Percentiles rank a stretch among this genome's conserved stretches.
Evolutionary conservation across 164 flowering plant genomes (phyloP).

Genomic region (Magnolia kwangsiensis): DNA sequence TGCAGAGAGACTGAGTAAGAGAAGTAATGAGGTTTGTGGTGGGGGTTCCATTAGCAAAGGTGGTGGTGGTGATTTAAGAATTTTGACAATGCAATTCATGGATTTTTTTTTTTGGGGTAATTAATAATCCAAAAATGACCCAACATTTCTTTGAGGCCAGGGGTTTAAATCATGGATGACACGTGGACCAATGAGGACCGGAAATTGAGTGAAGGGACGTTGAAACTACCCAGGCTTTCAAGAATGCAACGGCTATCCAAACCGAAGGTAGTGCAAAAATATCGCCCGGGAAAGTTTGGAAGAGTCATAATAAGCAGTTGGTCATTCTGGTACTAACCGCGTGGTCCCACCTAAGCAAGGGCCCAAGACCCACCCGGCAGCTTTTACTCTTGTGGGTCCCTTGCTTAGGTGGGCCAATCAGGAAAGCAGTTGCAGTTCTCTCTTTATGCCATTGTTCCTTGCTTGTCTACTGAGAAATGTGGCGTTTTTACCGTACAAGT

Average conservation of each 20-base stretch:
- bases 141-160: conserved; percentile 6
- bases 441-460: background rate
- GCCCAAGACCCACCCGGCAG: background rate
- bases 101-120: too few relatives aligned
- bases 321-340: background rate
- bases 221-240: background rate
- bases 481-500: too few relatives aligned
- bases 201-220: background rate
- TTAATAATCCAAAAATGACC: background rate
- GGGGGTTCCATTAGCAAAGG: conserved; percentile 12
- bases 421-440: background rate
- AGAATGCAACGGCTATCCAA: background rate
- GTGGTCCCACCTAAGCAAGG: background rate
- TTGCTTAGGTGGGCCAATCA: background rate
- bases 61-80: conserved; percentile 1
- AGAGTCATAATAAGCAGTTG: background rate
- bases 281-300: background rate
- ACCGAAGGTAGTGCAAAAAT: background rate
- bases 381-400: background rate
- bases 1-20: background rate
- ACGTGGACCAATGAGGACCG: conserved; percentile 1
- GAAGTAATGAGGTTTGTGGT: background rate
- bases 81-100: background rate
- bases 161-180: background rate
- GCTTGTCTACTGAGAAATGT: background rate